Conservation (phyloP, 1,284 basidiomycete genomes). For the Golubevia pallescens region DNA sequence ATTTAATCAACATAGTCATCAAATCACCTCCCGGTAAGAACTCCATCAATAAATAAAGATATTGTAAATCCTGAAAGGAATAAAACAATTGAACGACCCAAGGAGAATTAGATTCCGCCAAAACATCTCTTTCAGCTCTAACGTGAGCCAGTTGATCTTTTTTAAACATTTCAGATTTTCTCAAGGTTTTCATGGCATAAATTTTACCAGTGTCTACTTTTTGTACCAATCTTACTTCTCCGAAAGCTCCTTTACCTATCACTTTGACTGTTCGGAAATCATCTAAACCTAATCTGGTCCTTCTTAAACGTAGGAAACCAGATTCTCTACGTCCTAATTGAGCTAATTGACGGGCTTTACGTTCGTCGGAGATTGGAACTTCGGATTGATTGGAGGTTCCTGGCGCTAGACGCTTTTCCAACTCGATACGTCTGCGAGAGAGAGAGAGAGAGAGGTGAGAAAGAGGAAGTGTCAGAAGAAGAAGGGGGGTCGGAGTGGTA, state of each 20-base stretch:
- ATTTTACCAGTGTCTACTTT: conserved; percentile 97
- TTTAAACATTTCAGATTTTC: conserved; percentile 99
- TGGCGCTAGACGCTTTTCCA: conserved; percentile 83
- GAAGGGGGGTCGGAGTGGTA: no score
- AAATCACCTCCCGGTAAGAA: conserved; percentile 96
- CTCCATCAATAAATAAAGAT: conserved; percentile 98
- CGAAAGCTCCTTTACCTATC: conserved; percentile 98
- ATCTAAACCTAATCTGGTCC: conserved; percentile 88
- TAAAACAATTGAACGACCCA: conserved; percentile 99
- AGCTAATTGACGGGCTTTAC: conserved; percentile 87
- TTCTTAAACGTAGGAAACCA: conserved; percentile 79
- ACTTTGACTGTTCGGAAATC: conserved; percentile 98
- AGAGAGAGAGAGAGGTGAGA: conserved; percentile 6
- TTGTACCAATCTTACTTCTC: conserved; percentile 94
- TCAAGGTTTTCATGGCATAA: conserved; percentile 98
- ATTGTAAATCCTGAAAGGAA: conserved; percentile 95
- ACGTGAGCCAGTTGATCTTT: conserved; percentile 91
- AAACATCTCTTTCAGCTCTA: conserved; percentile 94
- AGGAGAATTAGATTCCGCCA: conserved; percentile 94
- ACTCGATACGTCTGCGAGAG: conserved; percentile 80
- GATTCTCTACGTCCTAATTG: conserved; percentile 86
- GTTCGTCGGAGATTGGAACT: conserved; percentile 70
- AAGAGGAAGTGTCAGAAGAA: conserved; percentile 3
- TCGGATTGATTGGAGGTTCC: conserved; percentile 67
- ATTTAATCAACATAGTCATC: conserved; percentile 99